phyloP scores from a whole-genome alignment of 768 basidiomycete genomes.

The Candolleomyces aberdarensis region DNA sequence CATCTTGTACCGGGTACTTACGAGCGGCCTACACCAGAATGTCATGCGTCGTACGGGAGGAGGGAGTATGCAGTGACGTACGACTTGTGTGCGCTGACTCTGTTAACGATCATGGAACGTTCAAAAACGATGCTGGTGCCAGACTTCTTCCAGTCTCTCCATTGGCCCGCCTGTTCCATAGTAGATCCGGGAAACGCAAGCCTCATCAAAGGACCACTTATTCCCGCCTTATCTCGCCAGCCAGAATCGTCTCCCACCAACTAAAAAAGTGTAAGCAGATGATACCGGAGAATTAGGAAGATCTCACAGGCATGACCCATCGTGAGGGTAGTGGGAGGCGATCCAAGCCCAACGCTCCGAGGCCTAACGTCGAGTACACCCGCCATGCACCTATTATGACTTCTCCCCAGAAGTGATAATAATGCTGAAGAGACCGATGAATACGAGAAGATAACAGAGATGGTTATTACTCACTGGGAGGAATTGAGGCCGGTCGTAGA shows the following conservation, averaged over 20 bases:
- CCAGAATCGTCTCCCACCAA: constrained; percentile 16
- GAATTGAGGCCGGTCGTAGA: constrained; percentile 28
- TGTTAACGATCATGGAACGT: constrained; percentile 57
- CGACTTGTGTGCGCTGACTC: constrained; percentile 56
- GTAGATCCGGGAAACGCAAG: constrained; percentile 58
- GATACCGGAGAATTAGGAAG: constrained; percentile 35
- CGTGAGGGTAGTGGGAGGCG: constrained; percentile 23
- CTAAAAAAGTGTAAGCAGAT: not conserved
- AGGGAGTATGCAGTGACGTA: constrained; percentile 13
- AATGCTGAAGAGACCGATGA: constrained; percentile 28
- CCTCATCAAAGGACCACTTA: constrained; percentile 65
- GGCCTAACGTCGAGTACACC: constrained; percentile 28
- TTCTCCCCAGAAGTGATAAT: constrained; percentile 48
- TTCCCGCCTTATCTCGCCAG: constrained; percentile 60
- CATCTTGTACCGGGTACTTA: constrained; percentile 31
- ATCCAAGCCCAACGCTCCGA: constrained; percentile 9
- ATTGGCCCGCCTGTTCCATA: constrained; percentile 58
- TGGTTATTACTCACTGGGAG: constrained; percentile 14
- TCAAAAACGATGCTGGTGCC: constrained; percentile 56
- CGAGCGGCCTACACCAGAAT: constrained; percentile 19
- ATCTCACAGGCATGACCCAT: constrained; percentile 27
- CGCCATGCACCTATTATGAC: constrained; percentile 42
- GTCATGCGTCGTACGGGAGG: too few species aligned
- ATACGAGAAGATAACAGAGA: not conserved
- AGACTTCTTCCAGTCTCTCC: constrained; percentile 52